Evolutionary conservation across 129 eudicot species (phyloP), one percentile per base, ranked within the genome.

Genomic region (Smallanthus sonchifolius): DNA sequence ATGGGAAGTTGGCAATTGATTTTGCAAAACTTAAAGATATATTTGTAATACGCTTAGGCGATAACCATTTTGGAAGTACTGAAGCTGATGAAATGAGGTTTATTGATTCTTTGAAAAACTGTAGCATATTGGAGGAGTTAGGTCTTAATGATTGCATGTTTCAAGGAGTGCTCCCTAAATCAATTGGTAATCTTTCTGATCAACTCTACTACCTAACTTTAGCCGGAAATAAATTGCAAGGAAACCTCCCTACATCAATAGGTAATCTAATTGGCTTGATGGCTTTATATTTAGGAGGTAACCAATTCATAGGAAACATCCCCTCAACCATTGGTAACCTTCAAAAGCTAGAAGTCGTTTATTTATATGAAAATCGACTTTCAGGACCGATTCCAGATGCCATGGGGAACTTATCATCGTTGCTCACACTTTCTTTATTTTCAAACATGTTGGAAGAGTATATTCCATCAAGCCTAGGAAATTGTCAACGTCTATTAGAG

Each of bases 61-160:
- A 32, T 7, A 70, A 70, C 35, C 3, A 2, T 5, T 38, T 14
- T 28, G 51, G 65, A 37, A 34, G 13, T 16, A 44, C 47, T 9
- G 75, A 54, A 36, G 65, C 49, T 38, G 35, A 17, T 54, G 75
- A 71, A 35, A 36, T 70, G 45, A 52, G 35, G 19, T 71, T 71
- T 52, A 15, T 71, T 10, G 35, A 54, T 38, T 52, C 65, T 10
- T 17, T 52, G 45, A 4, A 36, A 5, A 51, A 71, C 34, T 71
- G 65, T 20, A 56, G 16, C 47, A 70, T 1, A 55, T 49, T 51
- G n/a, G 3, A 32, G 19, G 5, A 0, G 1, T 52, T 70, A 49
- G 16, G 4, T 37, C 35, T 70, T 37, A 0, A 3, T 37, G 0
- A 52, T 0, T 70, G 45, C 64, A 52, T 8, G 19, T 70, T 51